These are phyloP conservation scores for Excoecaria cochinchinensis DNA, from an alignment of 345 rosid species.

Conservation along the genomic window DNA sequence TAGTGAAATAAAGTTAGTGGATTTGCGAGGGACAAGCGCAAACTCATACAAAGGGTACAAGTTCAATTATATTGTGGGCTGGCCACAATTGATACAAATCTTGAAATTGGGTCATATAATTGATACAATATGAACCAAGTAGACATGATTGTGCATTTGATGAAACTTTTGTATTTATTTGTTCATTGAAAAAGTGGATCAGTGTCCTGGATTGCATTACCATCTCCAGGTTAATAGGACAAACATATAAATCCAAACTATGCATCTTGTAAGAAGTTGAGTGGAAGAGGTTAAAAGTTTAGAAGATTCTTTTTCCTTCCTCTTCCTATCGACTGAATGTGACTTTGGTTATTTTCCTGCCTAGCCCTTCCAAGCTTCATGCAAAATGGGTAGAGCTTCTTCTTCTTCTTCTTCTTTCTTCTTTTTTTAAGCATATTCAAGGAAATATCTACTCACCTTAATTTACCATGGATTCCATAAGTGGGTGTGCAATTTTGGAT, in stretches of 20 bases:
- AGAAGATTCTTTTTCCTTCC: neutral
- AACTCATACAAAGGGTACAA: neutral
- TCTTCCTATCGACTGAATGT: neutral
- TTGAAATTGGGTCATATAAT: neutral
- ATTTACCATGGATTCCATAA: no score
- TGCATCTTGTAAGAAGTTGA: neutral
- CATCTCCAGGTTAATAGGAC: neutral
- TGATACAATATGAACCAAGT: neutral
- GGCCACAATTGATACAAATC: neutral
- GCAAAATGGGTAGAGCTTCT: no score
- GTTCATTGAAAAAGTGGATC: neutral
- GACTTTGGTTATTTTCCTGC: no score
- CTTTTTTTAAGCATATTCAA: no score
- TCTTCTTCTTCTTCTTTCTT: no score
- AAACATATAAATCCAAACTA: neutral
- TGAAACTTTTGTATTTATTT: neutral
- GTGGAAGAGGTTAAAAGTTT: neutral
- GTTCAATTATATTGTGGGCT: neutral
- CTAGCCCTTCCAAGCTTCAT: no score
- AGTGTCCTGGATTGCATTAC: neutral
- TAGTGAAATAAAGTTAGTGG: neutral
- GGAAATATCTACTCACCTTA: no score
- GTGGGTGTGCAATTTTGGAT: no score
- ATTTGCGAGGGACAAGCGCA: neutral
- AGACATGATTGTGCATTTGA: neutral